Percentiles rank a stretch among this genome's conserved stretches.
Evolutionary conservation across 371 early-diverging fungal genomes (phyloP).

Genomic region (Rhizopus microsporus): DNA sequence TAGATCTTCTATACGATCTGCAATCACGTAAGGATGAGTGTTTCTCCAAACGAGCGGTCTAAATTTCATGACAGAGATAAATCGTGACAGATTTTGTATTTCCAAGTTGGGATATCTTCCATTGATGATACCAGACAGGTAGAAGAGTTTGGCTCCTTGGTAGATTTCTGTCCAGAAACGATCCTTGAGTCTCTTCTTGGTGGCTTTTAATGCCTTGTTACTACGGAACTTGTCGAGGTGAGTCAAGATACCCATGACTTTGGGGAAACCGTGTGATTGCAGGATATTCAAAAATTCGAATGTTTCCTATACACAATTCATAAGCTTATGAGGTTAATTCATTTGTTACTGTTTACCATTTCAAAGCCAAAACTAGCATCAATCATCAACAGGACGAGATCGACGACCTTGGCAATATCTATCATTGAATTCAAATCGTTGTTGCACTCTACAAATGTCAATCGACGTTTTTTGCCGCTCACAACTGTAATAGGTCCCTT

Average conservation of each 20-base stretch:
- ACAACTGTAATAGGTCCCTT: conserved; percentile 97
- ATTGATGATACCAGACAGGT: conserved; percentile 92
- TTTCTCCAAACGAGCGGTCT: conserved; percentile 96
- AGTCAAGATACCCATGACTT: conserved; percentile 96
- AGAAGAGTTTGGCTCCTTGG: conserved; percentile 97
- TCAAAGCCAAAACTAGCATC: conserved; percentile 98
- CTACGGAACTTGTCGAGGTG: conserved; percentile 93
- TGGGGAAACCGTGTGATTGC: conserved; percentile 97
- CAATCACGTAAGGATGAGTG: conserved; percentile 93
- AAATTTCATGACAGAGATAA: conserved; percentile 97
- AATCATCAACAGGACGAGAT: conserved; percentile 94
- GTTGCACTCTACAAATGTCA: conserved; percentile 96
- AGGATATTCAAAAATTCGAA: conserved; percentile 98
- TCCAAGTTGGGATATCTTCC: conserved; percentile 93
- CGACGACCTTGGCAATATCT: conserved; percentile 97
- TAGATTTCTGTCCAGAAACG: conserved; percentile 99
- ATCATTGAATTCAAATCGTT: conserved; percentile 98
- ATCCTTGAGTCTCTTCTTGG: conserved; percentile 95
- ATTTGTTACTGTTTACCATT: conserved; percentile 64
- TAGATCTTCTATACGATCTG: conserved; percentile 96
- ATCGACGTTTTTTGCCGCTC: conserved; percentile 89
- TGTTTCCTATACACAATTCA: conserved; percentile 70
- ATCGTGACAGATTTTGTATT: conserved; percentile 91
- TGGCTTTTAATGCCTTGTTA: conserved; percentile 83
- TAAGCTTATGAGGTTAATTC: background rate